Conservation (phyloP, 108 stramenopile genomes). For the Cyclotella choctawhatcheeana region DNA sequence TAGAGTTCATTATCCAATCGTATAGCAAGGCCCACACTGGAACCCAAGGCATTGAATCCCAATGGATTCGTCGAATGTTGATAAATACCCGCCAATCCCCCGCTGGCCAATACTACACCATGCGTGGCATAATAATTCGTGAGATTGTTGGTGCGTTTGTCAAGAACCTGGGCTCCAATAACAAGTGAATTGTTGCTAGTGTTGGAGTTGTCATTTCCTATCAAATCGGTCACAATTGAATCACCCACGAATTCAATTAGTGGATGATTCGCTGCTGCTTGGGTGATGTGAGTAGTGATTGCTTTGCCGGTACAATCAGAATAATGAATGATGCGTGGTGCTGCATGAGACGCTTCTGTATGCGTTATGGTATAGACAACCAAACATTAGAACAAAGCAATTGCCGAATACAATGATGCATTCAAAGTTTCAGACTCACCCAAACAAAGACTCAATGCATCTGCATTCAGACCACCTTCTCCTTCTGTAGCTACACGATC, state of each 20-base stretch:
- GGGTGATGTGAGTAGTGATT: constrained; percentile 88
- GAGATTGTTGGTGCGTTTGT: constrained; percentile 17
- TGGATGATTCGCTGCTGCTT: constrained; percentile 81
- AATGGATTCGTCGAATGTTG: constrained; percentile 93
- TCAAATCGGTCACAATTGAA: constrained; percentile 88
- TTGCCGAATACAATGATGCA: neutral
- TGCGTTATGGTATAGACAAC: neutral
- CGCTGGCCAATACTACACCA: constrained; percentile 89
- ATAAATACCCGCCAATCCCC: constrained; percentile 92
- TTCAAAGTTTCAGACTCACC: constrained; percentile 35
- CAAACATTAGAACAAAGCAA: constrained; percentile 35
- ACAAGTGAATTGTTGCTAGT: neutral
- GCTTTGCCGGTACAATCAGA: constrained; percentile 91
- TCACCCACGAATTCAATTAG: constrained; percentile 80
- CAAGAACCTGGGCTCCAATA: constrained; percentile 49
- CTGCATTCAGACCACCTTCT: constrained; percentile 29
- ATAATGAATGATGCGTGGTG: constrained; percentile 90
- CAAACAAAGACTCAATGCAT: constrained; percentile 51
- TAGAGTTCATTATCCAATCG: constrained; percentile 24
- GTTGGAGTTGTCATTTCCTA: constrained; percentile 25
- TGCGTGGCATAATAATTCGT: constrained; percentile 49
- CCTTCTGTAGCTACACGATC: constrained; percentile 60
- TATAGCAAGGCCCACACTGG: constrained; percentile 83
- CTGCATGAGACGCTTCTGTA: constrained; percentile 88
- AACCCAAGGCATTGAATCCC: constrained; percentile 91